Evolutionary conservation across 768 basidiomycete species (phyloP).

Genomic region (Megacollybia marginata): DNA sequence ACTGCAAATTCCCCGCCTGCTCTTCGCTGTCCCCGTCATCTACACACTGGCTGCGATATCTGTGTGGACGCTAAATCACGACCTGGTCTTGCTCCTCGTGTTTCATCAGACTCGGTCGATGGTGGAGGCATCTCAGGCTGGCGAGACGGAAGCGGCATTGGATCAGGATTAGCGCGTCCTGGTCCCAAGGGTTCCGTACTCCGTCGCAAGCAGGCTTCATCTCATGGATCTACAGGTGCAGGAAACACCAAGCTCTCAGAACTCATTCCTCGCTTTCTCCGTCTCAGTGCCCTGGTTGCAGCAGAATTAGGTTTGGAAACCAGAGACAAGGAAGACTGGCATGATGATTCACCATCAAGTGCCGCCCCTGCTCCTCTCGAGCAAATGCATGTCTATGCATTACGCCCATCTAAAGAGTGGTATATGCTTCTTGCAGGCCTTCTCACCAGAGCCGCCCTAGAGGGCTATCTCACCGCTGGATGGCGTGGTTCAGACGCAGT

Average conservation of each 20-base stretch:
- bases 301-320: constrained; percentile 71
- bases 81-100: constrained; percentile 18
- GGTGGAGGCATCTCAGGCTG: constrained; percentile 61
- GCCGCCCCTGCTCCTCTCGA: constrained; percentile 8
- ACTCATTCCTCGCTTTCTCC: constrained; percentile 64
- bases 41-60: constrained; percentile 68
- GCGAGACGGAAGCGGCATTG: constrained; percentile 70
- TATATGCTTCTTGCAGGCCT: constrained; percentile 73
- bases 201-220: constrained; percentile 35
- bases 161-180: constrained; percentile 57
- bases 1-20: constrained; percentile 57
- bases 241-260: constrained; percentile 61
- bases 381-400: constrained; percentile 37
- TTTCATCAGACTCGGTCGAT: constrained; percentile 14
- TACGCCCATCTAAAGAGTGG: constrained; percentile 72
- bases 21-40: constrained; percentile 64
- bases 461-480: constrained; percentile 76
- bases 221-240: constrained; percentile 26
- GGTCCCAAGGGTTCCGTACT: constrained; percentile 50
- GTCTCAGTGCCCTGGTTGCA: constrained; percentile 72
- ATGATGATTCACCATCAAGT: constrained; percentile 7
- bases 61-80: constrained; percentile 59
- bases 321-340: constrained; percentile 42
- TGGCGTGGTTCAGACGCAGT: constrained; percentile 71
- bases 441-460: constrained; percentile 74